Base-by-base conservation (phyloP, 306 rosid species). In the Delonix regia region DNA sequence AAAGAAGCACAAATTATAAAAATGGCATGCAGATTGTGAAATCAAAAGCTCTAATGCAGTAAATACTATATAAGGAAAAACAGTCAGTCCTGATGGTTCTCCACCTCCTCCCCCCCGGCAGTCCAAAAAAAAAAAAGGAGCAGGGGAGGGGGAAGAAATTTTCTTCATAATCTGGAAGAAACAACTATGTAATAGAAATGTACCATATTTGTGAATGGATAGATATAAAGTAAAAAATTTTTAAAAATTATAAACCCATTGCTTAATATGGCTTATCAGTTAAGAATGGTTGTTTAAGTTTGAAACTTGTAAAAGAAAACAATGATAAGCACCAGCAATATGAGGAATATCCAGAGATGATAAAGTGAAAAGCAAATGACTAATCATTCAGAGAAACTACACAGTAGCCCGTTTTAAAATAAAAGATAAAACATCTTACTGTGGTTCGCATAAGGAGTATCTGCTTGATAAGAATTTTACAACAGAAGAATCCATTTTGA, bases 401-500 rank as follows among this genome's bases (percentile, higher is more conserved):
- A 73, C 6, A 51, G 36, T 39, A 45, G 71, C 39, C 24, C 12
- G 5, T 49, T 51, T 60, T 22, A 15, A 57, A 19, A n/a, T n/a
- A n/a, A n/a, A n/a, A n/a, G n/a, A n/a, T n/a, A n/a, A 69, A 19
- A 28, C 42, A 55, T 44, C 48, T 19, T 52, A 4, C 38, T 42
- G 19, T 45, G 63, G 51, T 7, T 64, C 24, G 7, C 9, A 49
- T 0, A 18, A 75, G 73, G 64, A 57, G 34, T 34, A 56, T 14
- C 72, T 49, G 59, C 47, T 13, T 45, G 45, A 28, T 64, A 51
- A 28, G 49, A 69, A 27, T 49, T 49, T 69, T 51, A 36, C 65
- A 69, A 38, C 61, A 70, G 48, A 16, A n/a, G 38, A 45, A 56
- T 25, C 18, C 73, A 47, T 48, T 70, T 47, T 70, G 15, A 66